Conservation (phyloP, 176 grass and related monocot genomes). For the Avena insularis region DNA sequence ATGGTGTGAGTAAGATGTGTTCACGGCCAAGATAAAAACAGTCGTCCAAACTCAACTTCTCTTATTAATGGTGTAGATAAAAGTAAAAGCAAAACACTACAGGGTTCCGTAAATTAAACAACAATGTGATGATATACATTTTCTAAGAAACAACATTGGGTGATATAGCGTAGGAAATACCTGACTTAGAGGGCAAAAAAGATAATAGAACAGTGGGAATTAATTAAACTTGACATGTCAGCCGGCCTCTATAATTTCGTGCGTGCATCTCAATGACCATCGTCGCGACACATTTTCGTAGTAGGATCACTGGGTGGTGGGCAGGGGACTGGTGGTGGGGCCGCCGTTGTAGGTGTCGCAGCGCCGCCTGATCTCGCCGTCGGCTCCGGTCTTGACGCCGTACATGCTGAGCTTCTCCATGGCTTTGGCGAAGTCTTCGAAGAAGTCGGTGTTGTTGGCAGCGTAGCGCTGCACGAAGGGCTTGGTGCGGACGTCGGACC, state of each 20-base stretch:
- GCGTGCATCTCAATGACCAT: not conserved
- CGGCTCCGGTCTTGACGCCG: conserved; percentile 65
- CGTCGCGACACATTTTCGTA: not conserved
- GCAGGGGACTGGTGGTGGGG: conserved; percentile 30
- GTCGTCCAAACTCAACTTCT: too few relatives aligned
- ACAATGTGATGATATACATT: not conserved
- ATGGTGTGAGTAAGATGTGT: too few relatives aligned
- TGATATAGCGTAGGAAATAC: not conserved
- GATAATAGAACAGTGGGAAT: not conserved
- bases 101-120: not conserved
- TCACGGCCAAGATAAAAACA: not conserved
- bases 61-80: not conserved
- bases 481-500: conserved; percentile 60
- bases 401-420: conserved; percentile 81
- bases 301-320: conserved; percentile 38
- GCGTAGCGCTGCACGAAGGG: conserved; percentile 75
- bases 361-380: conserved; percentile 78
- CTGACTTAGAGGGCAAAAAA: not conserved
- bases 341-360: conserved; percentile 74
- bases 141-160: not conserved
- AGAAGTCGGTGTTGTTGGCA: conserved; percentile 67
- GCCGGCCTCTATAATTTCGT: not conserved
- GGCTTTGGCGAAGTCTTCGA: conserved; percentile 67
- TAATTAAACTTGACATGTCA: conserved; percentile 20
- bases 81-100: not conserved